Evolutionary conservation across 2,329 filamentous ascomycete genomes (phyloP).

Genomic region (Bipolaris cookei): DNA sequence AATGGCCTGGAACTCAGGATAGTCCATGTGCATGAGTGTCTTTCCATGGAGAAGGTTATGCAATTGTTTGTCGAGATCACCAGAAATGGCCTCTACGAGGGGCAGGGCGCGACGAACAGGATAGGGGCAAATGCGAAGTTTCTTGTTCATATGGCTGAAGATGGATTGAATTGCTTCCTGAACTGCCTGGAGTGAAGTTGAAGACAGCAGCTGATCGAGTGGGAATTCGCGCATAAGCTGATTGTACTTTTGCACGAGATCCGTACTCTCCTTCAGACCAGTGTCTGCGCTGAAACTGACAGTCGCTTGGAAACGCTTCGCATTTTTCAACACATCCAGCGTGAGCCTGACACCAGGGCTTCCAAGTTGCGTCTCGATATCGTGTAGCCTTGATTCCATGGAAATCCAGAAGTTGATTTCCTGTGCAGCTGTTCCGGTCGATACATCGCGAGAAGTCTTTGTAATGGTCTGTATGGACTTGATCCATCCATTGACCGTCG

Average conservation of each 20-base stretch:
- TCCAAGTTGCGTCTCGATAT: conserved; percentile 85
- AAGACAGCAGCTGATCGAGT: conserved; percentile 90
- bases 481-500: conserved; percentile 96
- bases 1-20: conserved; percentile 83
- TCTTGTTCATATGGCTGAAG: conserved; percentile 96
- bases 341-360: conserved; percentile 90
- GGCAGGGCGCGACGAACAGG: conserved; percentile 89
- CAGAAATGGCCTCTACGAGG: conserved; percentile 96
- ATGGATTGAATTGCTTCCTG: conserved; percentile 88
- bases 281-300: conserved; percentile 97
- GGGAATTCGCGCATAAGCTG: conserved; percentile 98
- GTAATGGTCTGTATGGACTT: conserved; percentile 97
- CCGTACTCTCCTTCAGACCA: conserved; percentile 91
- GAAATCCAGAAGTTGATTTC: conserved; percentile 99
- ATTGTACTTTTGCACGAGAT: conserved; percentile 98
- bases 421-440: conserved; percentile 82
- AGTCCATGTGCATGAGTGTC: conserved; percentile 89
- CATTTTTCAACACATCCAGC: conserved; percentile 92
- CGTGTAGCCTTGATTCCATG: conserved; percentile 92
- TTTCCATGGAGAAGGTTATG: conserved; percentile 85
- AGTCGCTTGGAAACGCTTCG: conserved; percentile 96
- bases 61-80: conserved; percentile 84
- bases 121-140: conserved; percentile 94
- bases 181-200: conserved; percentile 85
- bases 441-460: conserved; percentile 85